Base-by-base conservation (phyloP, 2,329 filamentous ascomycete genomes). In the Lasiodiplodia sp. region DNA sequence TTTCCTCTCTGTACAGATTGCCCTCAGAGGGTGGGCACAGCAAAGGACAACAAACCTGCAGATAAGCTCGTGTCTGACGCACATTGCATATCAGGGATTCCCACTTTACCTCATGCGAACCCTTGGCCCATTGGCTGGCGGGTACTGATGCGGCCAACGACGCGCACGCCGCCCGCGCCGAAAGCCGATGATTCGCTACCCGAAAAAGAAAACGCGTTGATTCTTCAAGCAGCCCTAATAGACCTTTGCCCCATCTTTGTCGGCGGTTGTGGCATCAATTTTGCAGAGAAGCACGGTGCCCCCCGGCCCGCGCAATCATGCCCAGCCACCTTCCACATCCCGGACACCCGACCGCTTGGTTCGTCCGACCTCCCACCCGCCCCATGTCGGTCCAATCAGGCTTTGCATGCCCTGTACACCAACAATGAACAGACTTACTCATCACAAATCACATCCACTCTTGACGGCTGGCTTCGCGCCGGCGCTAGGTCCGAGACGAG, bases 41-140 rank as follows among this genome's bases (percentile, higher is more conserved):
- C n/a, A 23, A 34, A n/a, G 23, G 16, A 52, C n/a, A 52, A 37
- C 37, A 38, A 14, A 21, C 18, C 60, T 49, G 60, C 60, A 64
- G 25, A 64, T 64, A 64, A 64, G 60, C 60, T 52, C 60, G 40
- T 63, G 60, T 64, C 60, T 52, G 21, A 64, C 60, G 44, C 47
- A 52, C 47, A 11, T 37, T 64, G 60, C 44, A 38, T 64, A n/a
- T 37, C 60, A 18, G 44, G 44, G 21, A 51, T 52, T 38, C 60
- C 58, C 60, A 51, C 60, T 49, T 31, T 34, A 18, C 16, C 16
- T 16, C 25, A 44, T 44, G 40, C 31, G 10, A 49, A 51, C n/a
- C n/a, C 44, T 16, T 52, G 44, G 25, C 47, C 60, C 16, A 64
- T 64, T 64, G 60, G 60, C n/a, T 8, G n/a, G n/a, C 3, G 44